Conservation (phyloP, 1,139 yeast species). For the Pichiaceae sp. region DNA sequence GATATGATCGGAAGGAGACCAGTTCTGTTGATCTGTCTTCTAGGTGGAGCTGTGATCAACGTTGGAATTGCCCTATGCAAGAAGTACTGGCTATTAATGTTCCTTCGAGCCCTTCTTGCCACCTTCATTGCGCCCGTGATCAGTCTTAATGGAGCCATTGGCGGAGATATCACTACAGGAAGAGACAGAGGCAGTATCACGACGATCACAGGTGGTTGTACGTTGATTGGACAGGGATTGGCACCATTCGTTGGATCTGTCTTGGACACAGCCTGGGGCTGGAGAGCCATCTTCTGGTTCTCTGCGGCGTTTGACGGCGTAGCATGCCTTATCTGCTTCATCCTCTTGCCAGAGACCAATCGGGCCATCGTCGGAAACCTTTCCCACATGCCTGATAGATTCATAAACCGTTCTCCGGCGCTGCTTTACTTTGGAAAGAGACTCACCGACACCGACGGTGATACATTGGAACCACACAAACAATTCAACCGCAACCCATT, state of each 20-base stretch:
- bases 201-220: conserved; percentile 56
- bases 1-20: conserved; percentile 69
- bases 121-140: conserved; percentile 64
- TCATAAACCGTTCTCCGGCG: conserved; percentile 37
- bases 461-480: conserved; percentile 19
- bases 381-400: conserved; percentile 35
- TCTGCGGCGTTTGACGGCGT: conserved; percentile 53
- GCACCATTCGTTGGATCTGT: conserved; percentile 74
- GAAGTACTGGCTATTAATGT: conserved; percentile 44
- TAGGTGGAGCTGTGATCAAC: conserved; percentile 47
- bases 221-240: conserved; percentile 62
- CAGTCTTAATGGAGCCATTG: conserved; percentile 56
- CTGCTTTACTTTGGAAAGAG: conserved; percentile 19
- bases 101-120: conserved; percentile 61
- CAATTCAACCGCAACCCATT: conserved; percentile 27
- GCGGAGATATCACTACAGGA: conserved; percentile 58
- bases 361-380: conserved; percentile 64
- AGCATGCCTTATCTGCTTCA: conserved; percentile 27
- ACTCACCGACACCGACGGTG: conserved; percentile 20
- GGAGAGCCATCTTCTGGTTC: conserved; percentile 77
- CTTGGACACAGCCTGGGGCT: conserved; percentile 49
- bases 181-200: conserved; percentile 57
- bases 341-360: conserved; percentile 64
- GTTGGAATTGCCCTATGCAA: conserved; percentile 51
- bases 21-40: conserved; percentile 42